Base-by-base conservation (phyloP, 768 basidiomycete genomes). In the Lenzites betulinus region DNA sequence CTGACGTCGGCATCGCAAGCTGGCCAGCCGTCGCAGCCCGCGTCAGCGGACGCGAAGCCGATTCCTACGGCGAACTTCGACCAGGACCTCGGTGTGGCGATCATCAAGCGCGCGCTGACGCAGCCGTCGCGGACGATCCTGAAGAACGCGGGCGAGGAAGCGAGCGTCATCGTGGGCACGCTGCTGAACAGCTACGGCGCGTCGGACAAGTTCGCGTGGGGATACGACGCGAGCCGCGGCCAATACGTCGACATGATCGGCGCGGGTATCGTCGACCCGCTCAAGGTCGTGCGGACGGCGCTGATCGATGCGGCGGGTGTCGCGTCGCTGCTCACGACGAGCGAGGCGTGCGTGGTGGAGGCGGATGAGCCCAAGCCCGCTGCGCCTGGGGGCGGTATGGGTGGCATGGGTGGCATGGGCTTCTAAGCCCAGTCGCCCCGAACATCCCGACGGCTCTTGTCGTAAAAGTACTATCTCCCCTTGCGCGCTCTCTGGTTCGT, bases 201-300 rank as follows among this genome's bases (percentile, higher is more conserved):
- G 18, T 74, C 84, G 26, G 94, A 94, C 76, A 85, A 93, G 78
- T 93, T 93, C 72, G 80, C 79, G 13, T 87, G 84, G 85, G 92
- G 95, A 0, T 97, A 97, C 76, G 93, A 97, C 66, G 94, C 95
- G 25, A 82, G 86, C 69, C 90, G 89, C 78, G 93, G 92, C 63
- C 90, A 95, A 77, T 98, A 93, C 70, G 86, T 89, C 46, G 93
- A 98, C 76, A 95, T 98, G 94, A 89, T 98, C 77, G 82, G 88
- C 74, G 81, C 86, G 28, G 96, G 96, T 69, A 97, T 98, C 67
- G 89, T 98, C 46, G 96, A 98, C 78, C 95, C 95, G 1, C 79
- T 95, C 62, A 96, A 96, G 85, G 96, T 98, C 51, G 95, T 97
- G 51, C 80, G 93, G 68, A 96, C 94, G 2, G 94, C 94, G 1